Percentiles rank a stretch among this genome's conserved stretches.
Evolutionary conservation across 306 rosid species (phyloP).

Genomic region (Quercus bicolor): DNA sequence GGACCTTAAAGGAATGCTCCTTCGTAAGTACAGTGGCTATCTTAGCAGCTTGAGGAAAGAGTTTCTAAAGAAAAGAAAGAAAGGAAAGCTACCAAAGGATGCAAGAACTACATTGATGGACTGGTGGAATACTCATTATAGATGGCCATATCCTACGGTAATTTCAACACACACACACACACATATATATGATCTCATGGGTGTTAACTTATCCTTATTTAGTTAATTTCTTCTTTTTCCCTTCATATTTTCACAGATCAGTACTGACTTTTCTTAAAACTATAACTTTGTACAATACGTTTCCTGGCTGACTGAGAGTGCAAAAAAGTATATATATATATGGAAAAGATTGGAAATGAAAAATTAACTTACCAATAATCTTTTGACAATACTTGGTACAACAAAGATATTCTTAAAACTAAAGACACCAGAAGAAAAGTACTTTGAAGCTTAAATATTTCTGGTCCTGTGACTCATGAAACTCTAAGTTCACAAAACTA

Average conservation of each 20-base stretch:
- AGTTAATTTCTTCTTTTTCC: neutral
- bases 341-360: no score
- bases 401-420: no score
- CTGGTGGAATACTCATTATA: conserved; percentile 76
- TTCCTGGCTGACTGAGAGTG: neutral
- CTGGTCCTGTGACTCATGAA: no score
- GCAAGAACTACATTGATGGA: conserved; percentile 53
- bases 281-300: neutral
- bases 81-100: conserved; percentile 84
- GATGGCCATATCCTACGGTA: conserved; percentile 97
- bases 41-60: conserved; percentile 65
- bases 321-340: neutral
- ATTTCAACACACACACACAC: neutral
- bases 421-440: no score
- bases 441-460: no score
- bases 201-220: neutral
- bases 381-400: no score
- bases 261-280: no score
- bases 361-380: no score
- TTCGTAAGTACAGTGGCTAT: conserved; percentile 77
- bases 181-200: neutral
- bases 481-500: no score
- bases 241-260: neutral
- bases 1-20: conserved; percentile 72
- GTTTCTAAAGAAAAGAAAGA: conserved; percentile 68